A percentile compares a stretch with the other conserved stretches of the same genome.
phyloP scores from a whole-genome alignment of 305 asterid genomes.

The Coffea humblotiana region DNA sequence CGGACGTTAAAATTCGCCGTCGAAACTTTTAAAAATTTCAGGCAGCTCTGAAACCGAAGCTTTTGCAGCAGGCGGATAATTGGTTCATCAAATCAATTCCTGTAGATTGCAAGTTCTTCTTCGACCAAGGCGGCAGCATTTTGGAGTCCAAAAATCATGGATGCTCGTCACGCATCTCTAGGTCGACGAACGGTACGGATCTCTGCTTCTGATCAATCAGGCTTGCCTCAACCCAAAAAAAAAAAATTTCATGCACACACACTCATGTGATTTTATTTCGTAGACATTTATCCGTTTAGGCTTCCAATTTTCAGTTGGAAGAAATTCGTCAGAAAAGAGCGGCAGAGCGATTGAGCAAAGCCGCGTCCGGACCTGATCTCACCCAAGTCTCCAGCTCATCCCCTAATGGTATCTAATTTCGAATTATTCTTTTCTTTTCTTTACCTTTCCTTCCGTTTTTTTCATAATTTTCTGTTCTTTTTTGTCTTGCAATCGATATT shows the following conservation, averaged over 20 bases:
- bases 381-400: constrained; percentile 39
- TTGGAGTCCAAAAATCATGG: constrained; percentile 36
- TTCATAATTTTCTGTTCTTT: too few species aligned
- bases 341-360: constrained; percentile 77
- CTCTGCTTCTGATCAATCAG: constrained; percentile 14
- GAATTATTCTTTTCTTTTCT: background rate
- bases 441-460: background rate
- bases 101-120: too few species aligned
- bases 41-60: background rate
- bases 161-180: constrained; percentile 80
- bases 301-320: constrained; percentile 51
- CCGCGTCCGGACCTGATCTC: constrained; percentile 81
- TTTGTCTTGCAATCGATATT: too few species aligned
- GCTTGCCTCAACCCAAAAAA: too few species aligned
- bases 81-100: too few species aligned
- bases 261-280: background rate
- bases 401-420: constrained; percentile 35
- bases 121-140: too few species aligned
- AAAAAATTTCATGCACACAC: too few species aligned
- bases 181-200: constrained; percentile 81
- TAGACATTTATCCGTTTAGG: too few species aligned
- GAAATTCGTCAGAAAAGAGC: constrained; percentile 98
- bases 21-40: background rate
- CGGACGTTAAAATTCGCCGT: background rate
- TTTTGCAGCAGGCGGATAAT: background rate